These are phyloP conservation scores for Erythrobasidium hasegawianum DNA, from an alignment of 1,284 basidiomycete species.

Conservation along the genomic window DNA sequence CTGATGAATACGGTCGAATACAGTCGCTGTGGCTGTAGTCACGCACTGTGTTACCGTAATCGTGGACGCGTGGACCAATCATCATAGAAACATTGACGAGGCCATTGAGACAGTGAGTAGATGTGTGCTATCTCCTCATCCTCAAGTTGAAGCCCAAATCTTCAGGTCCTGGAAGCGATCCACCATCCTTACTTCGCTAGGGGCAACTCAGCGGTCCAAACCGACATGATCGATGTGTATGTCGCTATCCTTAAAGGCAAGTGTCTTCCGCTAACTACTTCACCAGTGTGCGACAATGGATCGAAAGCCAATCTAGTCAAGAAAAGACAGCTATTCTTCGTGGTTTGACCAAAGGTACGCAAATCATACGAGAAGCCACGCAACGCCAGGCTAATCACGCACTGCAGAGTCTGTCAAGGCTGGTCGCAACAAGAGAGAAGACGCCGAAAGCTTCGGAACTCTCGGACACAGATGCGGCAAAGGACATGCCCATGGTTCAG, in stretches of 20 bases:
- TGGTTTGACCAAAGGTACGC: slow-evolving; percentile 23
- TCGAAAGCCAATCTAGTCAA: slow-evolving; percentile 7
- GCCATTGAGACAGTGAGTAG: slow-evolving; percentile 12
- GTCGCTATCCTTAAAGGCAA: too few relatives aligned
- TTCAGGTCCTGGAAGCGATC: slow-evolving; percentile 63
- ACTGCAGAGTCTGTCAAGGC: slow-evolving; percentile 12
- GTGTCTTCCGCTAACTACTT: too few relatives aligned
- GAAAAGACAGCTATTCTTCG: slow-evolving; percentile 10
- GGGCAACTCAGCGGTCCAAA: slow-evolving; percentile 65
- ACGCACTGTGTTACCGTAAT: slow-evolving; percentile 61
- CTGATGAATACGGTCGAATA: too few relatives aligned
- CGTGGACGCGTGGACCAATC: slow-evolving; percentile 70
- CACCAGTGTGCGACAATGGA: slow-evolving; percentile 10
- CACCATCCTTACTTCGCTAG: slow-evolving; percentile 76
- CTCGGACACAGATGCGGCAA: slow-evolving; percentile 25
- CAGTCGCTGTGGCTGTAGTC: slow-evolving; percentile 54
- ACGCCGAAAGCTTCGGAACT: slow-evolving; percentile 19
- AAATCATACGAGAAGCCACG: too few relatives aligned
- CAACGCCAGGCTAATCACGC: not conserved
- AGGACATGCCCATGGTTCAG: slow-evolving; percentile 12
- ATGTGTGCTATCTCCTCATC: not conserved
- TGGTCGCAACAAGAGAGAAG: slow-evolving; percentile 34
- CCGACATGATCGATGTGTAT: slow-evolving; percentile 59
- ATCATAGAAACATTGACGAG: slow-evolving; percentile 1
- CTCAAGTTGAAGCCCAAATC: not conserved